These are phyloP conservation scores for Agaricus bisporus DNA, from an alignment of 768 basidiomycete genomes.

Conservation along the genomic window DNA sequence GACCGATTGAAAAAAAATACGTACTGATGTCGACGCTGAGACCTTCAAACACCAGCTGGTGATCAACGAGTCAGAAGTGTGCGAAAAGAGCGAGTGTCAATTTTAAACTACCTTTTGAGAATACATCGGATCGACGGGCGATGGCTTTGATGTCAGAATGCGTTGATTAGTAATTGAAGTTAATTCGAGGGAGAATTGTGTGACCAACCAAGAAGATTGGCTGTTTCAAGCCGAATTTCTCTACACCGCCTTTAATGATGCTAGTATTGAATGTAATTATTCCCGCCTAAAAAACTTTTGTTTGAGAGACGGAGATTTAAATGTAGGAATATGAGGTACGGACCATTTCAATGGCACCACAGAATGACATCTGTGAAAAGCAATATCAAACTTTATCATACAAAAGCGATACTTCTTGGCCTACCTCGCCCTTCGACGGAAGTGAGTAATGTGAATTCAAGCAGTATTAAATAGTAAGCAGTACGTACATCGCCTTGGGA, in stretches of 20 bases:
- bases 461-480: background rate
- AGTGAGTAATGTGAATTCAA: slow-evolving; percentile 2
- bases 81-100: background rate
- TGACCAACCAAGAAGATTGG: slow-evolving; percentile 63
- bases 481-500: slow-evolving; percentile 62
- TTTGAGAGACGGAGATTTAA: background rate
- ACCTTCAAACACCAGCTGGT: slow-evolving; percentile 67
- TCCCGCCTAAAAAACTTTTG: slow-evolving; percentile 48
- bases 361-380: slow-evolving; percentile 52
- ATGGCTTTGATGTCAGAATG: slow-evolving; percentile 38
- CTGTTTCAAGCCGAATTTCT: slow-evolving; percentile 68
- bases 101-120: slow-evolving; percentile 45
- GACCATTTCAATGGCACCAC: slow-evolving; percentile 76
- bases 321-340: background rate
- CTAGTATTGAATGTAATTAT: slow-evolving; percentile 67
- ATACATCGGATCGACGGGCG: slow-evolving; percentile 70
- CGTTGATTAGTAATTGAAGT: background rate
- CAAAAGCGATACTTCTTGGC: background rate
- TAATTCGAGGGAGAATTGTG: background rate
- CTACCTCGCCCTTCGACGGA: slow-evolving; percentile 48
- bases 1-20: background rate
- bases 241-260: slow-evolving; percentile 68
- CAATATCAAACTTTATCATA: background rate
- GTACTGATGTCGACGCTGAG: slow-evolving; percentile 65
- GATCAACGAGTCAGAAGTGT: background rate